A percentile compares a stretch with the other conserved stretches of the same genome.
These are phyloP conservation scores for Tilletia setariae DNA, from an alignment of 1,284 basidiomycete genomes.

Conservation along the genomic window DNA sequence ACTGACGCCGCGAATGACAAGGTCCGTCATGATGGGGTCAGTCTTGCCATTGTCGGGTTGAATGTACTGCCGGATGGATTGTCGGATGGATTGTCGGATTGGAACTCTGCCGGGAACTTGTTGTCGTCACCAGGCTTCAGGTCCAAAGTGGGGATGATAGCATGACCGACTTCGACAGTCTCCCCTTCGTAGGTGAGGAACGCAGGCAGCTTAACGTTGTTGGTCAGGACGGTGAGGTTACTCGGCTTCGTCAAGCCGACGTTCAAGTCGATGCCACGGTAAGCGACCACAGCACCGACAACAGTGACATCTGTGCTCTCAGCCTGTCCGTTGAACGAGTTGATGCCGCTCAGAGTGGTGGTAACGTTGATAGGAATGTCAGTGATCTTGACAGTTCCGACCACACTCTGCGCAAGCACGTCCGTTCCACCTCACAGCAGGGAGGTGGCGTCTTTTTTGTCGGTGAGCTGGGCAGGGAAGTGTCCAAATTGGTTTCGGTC, in stretches of 20 bases:
- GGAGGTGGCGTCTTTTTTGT: slow-evolving; percentile 59
- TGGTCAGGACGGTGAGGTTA: slow-evolving; percentile 65
- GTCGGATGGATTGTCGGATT: slow-evolving; percentile 68
- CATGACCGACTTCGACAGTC: slow-evolving; percentile 37
- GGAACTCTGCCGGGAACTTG: slow-evolving; percentile 63
- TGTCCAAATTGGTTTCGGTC: slow-evolving; percentile 63
- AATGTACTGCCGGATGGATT: slow-evolving; percentile 47
- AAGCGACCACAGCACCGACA: slow-evolving; percentile 31
- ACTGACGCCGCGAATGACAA: slow-evolving; percentile 25
- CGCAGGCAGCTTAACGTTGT: slow-evolving; percentile 64
- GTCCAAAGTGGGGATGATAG: slow-evolving; percentile 57
- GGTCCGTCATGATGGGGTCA: slow-evolving; percentile 11
- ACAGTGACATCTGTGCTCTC: slow-evolving; percentile 29
- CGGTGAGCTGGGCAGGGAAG: slow-evolving; percentile 65
- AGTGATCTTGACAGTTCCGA: slow-evolving; percentile 68
- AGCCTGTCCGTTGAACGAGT: slow-evolving; percentile 29
- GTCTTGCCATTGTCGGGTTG: slow-evolving; percentile 34
- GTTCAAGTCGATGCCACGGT: slow-evolving; percentile 29
- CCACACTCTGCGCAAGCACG: slow-evolving; percentile 65
- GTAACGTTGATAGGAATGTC: slow-evolving; percentile 66
- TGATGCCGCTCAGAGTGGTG: slow-evolving; percentile 61
- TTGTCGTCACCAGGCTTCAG: slow-evolving; percentile 66
- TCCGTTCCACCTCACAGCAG: slow-evolving; percentile 64
- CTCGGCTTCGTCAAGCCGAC: slow-evolving; percentile 37
- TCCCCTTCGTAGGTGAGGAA: slow-evolving; percentile 58